phyloP scores from a whole-genome alignment of 768 basidiomycete genomes.

The Tephrocybe sp. region DNA sequence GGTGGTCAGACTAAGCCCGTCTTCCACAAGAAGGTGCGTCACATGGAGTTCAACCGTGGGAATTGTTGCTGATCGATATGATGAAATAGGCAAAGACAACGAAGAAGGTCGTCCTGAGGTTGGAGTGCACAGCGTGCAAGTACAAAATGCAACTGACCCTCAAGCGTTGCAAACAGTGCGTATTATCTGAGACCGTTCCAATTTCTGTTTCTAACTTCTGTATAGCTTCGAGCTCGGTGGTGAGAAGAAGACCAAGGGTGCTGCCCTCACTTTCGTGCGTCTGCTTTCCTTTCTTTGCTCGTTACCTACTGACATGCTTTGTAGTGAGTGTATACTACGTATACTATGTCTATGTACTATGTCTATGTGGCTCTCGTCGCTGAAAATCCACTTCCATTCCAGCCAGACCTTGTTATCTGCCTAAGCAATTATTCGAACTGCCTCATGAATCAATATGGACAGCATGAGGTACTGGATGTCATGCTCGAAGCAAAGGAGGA shows the following conservation, averaged over 20 bases:
- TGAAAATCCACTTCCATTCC: neutral
- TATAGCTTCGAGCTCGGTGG: conserved; percentile 97
- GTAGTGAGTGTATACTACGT: conserved; percentile 20
- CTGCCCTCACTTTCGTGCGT: conserved; percentile 91
- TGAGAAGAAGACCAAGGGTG: conserved; percentile 99
- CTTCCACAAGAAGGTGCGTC: conserved; percentile 97
- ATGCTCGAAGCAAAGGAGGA: neutral
- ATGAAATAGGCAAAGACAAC: conserved; percentile 85
- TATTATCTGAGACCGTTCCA: neutral
- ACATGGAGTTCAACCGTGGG: neutral
- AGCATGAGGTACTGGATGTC: conserved; percentile 1
- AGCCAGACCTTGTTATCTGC: neutral
- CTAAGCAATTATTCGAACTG: conserved; percentile 4
- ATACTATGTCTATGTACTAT: conserved; percentile 22
- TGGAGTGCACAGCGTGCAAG: conserved; percentile 98
- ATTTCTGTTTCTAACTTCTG: neutral
- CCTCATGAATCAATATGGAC: neutral
- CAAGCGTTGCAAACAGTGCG: conserved; percentile 99
- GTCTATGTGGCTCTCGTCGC: neutral
- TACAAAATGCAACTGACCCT: conserved; percentile 95
- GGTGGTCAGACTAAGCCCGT: conserved; percentile 99
- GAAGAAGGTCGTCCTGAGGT: conserved; percentile 97
- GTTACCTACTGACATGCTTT: neutral
- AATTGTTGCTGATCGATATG: neutral
- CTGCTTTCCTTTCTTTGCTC: neutral